phyloP scores from a whole-genome alignment of 345 rosid species.

The Odontarrhena argentea region DNA sequence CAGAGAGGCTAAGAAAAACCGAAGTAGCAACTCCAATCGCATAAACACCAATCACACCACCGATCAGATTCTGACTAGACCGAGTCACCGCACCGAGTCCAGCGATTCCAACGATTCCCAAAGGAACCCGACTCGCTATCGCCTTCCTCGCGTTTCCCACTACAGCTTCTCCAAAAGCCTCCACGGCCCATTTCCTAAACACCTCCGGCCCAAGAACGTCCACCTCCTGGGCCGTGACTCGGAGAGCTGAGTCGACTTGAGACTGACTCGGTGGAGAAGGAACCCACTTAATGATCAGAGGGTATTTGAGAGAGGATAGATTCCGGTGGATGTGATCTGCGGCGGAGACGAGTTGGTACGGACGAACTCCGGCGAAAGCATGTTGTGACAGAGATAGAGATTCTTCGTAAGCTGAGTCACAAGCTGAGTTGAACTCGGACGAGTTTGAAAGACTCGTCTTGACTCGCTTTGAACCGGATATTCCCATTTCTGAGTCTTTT shows the following conservation, averaged over 20 bases:
- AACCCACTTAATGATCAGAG: slow-evolving; percentile 61
- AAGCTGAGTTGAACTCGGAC: slow-evolving; percentile 58
- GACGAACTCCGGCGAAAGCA: slow-evolving; percentile 73
- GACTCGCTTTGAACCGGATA: slow-evolving; percentile 63
- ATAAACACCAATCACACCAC: slow-evolving; percentile 71
- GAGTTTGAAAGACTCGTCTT: slow-evolving; percentile 46
- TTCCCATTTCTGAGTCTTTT: slow-evolving; percentile 51
- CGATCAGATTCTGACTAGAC: slow-evolving; percentile 53
- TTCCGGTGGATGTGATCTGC: slow-evolving; percentile 59
- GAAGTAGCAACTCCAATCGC: slow-evolving; percentile 80
- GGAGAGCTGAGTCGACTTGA: slow-evolving; percentile 74
- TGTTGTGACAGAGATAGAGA: slow-evolving; percentile 73
- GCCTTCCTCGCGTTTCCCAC: slow-evolving; percentile 73
- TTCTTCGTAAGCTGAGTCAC: slow-evolving; percentile 62
- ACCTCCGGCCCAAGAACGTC: slow-evolving; percentile 41
- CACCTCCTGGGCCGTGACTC: slow-evolving; percentile 22
- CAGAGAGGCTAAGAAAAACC: slow-evolving; percentile 63
- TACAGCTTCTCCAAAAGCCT: slow-evolving; percentile 57
- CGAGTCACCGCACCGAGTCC: slow-evolving; percentile 69
- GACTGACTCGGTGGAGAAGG: slow-evolving; percentile 68
- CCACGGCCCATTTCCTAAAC: slow-evolving; percentile 73
- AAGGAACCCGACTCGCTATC: slow-evolving; percentile 56
- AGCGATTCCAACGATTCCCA: slow-evolving; percentile 72
- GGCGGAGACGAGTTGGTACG: slow-evolving; percentile 76
- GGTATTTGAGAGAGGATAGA: slow-evolving; percentile 39